Base-by-base conservation (phyloP, 371 early-diverging fungal species). In the Mortierella sp. region DNA sequence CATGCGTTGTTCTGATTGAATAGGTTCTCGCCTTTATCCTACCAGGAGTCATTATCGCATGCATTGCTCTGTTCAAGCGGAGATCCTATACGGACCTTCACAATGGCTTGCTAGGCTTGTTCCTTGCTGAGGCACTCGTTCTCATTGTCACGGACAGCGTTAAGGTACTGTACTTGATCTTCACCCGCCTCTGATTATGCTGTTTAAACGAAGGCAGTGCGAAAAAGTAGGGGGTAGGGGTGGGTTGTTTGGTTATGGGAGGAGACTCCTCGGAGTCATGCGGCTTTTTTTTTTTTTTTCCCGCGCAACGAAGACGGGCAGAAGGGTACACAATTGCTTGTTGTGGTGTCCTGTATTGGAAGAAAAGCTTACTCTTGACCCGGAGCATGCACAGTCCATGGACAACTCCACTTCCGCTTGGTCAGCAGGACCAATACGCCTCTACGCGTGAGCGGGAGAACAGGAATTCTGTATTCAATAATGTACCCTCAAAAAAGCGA, bases 101-200 rank as follows among this genome's bases (percentile, higher is more conserved):
- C 50, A 66, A 69, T 59, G 60, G 61, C 12, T 27, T 70, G 12
- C 56, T 79, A 32, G 79, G 91, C 0, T 79, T 88, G 3, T 81
- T 80, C 55, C 79, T 92, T 6, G 70, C 89, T n/a, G 81, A 90
- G 37, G 80, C 89, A 11, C 78, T 91, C 63, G 90, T 87, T 11
- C 83, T 90, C 55, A 84, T 90, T 83, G 76, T 92, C 24, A 92
- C 91, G 1, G 87, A 92, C 78, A 76, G 86, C 4, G 62, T 92
- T 31, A 95, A 94, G 87, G 86, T 88, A 80, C 64, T 12, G n/a
- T 11, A n/a, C 21, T 26, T n/a, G n/a, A 46, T 1, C 41, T 32
- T 15, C n/a, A 44, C 6, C 17, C 24, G 15, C 21, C 1, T 2
- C 9, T 3, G 14, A 9, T 19, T 11, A 24, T 3, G 41, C 34